Conservation (phyloP, 768 basidiomycete species). For the Suillus sp. region DNA sequence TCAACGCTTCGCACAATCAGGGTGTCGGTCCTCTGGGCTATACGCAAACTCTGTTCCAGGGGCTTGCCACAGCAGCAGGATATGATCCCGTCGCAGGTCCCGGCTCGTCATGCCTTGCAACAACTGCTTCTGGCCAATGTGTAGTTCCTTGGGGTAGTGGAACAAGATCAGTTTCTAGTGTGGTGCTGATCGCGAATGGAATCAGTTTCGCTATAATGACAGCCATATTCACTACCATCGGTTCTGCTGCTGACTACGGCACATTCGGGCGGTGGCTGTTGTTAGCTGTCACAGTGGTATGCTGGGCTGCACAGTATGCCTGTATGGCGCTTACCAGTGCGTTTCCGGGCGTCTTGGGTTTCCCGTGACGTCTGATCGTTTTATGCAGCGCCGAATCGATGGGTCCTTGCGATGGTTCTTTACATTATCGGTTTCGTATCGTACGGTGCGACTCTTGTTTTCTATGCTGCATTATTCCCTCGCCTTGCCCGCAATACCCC, state of each 20-base stretch:
- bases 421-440: conserved; percentile 80
- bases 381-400: conserved; percentile 57
- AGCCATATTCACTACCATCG: conserved; percentile 76
- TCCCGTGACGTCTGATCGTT: not conserved
- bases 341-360: conserved; percentile 19
- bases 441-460: conserved; percentile 81
- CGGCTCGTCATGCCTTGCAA: conserved; percentile 66
- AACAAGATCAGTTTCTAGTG: conserved; percentile 71
- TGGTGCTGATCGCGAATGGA: conserved; percentile 79
- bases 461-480: conserved; percentile 79
- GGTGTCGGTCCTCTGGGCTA: conserved; percentile 71
- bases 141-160: conserved; percentile 78
- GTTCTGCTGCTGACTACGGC: conserved; percentile 41
- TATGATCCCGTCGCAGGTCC: conserved; percentile 71
- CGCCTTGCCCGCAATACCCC: conserved; percentile 78
- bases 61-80: conserved; percentile 69
- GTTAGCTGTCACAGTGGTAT: conserved; percentile 67
- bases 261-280: conserved; percentile 77
- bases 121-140: conserved; percentile 66
- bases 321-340: conserved; percentile 72
- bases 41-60: conserved; percentile 75
- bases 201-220: conserved; percentile 83
- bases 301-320: conserved; percentile 81
- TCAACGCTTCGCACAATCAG: conserved; percentile 33
- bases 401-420: conserved; percentile 76